Percentiles rank a stretch among this genome's conserved stretches.
These are phyloP conservation scores for Colletotrichum cuscutae DNA, from an alignment of 2,329 filamentous ascomycete species.

Conservation along the genomic window DNA sequence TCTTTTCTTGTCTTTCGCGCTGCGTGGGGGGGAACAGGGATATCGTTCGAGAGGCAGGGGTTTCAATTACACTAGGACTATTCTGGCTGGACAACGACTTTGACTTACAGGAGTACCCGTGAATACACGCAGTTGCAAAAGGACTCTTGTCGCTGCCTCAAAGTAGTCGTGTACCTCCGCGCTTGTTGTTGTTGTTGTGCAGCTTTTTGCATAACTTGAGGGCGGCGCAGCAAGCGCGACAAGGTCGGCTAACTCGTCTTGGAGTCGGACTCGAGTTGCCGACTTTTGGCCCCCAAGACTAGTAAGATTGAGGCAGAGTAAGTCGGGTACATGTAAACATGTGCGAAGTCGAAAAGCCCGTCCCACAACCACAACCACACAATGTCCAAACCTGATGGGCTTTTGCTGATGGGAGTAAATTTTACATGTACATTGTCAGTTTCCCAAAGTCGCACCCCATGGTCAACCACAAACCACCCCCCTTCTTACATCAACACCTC, in stretches of 20 bases:
- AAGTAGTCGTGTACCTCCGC: neutral
- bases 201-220: neutral
- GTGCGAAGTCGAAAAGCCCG: neutral
- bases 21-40: neutral
- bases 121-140: neutral
- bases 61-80: neutral
- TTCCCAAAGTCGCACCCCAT: neutral
- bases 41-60: neutral
- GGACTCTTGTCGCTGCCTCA: neutral
- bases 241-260: neutral
- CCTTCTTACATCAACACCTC: neutral
- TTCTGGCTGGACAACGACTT: neutral
- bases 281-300: neutral
- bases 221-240: conserved; percentile 5
- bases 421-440: neutral
- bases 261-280: conserved; percentile 1
- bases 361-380: neutral
- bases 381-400: neutral
- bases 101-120: neutral
- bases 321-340: neutral
- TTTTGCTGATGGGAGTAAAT: neutral
- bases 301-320: neutral
- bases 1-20: neutral
- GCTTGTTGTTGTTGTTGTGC: neutral
- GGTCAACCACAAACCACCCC: neutral